Evolutionary conservation across 805 yeast genomes (phyloP).

Genomic region (Clavispora carvajalis): DNA sequence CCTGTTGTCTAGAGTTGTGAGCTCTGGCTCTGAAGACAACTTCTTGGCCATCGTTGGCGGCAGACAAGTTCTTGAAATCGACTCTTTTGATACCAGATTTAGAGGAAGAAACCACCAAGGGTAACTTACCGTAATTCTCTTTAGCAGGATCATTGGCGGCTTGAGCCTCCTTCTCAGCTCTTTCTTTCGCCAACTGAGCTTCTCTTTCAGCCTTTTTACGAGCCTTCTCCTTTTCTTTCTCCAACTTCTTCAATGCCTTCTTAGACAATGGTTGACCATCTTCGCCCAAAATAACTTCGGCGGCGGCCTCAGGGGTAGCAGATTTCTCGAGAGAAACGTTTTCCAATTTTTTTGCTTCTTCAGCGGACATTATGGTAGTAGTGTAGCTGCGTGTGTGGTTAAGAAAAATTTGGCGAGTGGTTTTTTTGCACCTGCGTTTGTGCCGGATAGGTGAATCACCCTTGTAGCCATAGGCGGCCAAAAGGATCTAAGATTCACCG

Average conservation of each 20-base stretch:
- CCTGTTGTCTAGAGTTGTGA: constrained; percentile 90
- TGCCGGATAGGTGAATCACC: neutral
- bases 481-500: no score
- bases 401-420: constrained; percentile 1
- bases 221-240: constrained; percentile 88
- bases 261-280: constrained; percentile 88
- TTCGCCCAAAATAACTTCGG: constrained; percentile 42
- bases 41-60: constrained; percentile 65
- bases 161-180: constrained; percentile 68
- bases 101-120: constrained; percentile 71
- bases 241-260: constrained; percentile 91
- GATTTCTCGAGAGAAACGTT: constrained; percentile 13
- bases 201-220: constrained; percentile 91
- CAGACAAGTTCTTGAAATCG: constrained; percentile 50
- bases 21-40: constrained; percentile 90
- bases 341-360: constrained; percentile 13
- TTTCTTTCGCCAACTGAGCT: constrained; percentile 78
- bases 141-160: constrained; percentile 80
- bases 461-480: neutral
- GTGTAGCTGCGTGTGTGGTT: neutral
- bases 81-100: constrained; percentile 66
- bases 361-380: constrained; percentile 11
- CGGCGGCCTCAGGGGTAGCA: constrained; percentile 16
- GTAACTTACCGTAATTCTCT: constrained; percentile 84
- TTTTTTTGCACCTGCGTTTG: neutral